These are phyloP conservation scores for Ceratocystis alfenasii DNA, from an alignment of 2,329 filamentous ascomycete species.

Conservation along the genomic window DNA sequence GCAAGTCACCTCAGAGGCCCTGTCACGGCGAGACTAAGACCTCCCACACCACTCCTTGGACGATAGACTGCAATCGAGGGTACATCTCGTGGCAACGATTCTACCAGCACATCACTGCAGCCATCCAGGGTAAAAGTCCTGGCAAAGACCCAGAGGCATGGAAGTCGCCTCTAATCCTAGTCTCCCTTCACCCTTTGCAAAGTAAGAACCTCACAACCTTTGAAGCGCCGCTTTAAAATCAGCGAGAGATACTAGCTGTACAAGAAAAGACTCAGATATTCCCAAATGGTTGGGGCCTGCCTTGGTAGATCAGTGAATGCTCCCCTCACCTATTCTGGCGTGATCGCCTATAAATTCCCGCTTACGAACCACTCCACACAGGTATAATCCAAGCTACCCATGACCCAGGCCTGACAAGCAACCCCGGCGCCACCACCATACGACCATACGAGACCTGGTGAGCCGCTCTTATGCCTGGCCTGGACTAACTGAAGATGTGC, in stretches of 20 bases:
- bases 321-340: neutral
- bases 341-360: neutral
- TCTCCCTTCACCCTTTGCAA: neutral
- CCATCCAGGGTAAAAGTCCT: neutral
- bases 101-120: neutral
- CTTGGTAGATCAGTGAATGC: too few species aligned
- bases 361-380: neutral
- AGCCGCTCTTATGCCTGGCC: neutral
- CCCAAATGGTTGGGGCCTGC: too few species aligned
- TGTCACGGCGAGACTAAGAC: neutral
- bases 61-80: neutral
- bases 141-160: neutral
- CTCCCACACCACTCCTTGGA: neutral
- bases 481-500: neutral
- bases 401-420: neutral
- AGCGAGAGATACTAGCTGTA: too few species aligned
- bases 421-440: neutral
- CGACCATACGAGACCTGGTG: neutral
- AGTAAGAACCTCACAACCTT: neutral
- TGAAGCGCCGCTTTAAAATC: too few species aligned
- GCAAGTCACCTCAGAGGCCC: neutral
- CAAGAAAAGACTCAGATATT: too few species aligned
- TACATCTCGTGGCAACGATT: neutral
- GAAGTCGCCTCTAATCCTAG: neutral
- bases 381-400: neutral